Percentiles rank a stretch among this genome's conserved stretches.
Conservation (phyloP, 441 rosid species). For the Brassica hybrid region DNA sequence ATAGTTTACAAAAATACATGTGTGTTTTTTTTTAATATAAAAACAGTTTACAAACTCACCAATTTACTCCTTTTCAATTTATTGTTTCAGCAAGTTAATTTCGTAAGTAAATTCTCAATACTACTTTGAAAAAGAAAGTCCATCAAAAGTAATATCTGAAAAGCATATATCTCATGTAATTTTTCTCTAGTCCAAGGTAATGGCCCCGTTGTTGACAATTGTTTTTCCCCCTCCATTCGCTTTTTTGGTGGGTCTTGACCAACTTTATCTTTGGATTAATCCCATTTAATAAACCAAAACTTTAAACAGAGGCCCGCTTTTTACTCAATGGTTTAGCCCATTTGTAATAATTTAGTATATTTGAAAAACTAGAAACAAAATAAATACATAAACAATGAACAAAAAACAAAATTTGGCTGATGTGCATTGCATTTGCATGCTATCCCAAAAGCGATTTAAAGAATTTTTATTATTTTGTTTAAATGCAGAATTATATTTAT, state of each 20-base stretch:
- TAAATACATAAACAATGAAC: not conserved
- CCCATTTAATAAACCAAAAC: not conserved
- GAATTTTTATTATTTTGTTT: not conserved
- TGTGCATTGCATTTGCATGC: not conserved
- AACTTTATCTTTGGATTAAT: slow-evolving; percentile 3
- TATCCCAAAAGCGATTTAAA: not conserved
- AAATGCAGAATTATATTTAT: not conserved
- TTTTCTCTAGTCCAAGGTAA: not conserved
- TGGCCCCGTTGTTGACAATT: not conserved
- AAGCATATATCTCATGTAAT: not conserved
- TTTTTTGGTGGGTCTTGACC: slow-evolving; percentile 6
- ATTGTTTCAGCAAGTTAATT: not conserved
- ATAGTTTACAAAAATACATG: not conserved
- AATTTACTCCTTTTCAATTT: not conserved
- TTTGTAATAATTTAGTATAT: not conserved
- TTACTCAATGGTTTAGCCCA: slow-evolving; percentile 13
- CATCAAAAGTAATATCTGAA: not conserved
- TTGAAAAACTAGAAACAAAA: not conserved
- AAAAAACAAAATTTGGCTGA: not conserved
- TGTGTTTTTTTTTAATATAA: not conserved
- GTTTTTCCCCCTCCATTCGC: not conserved
- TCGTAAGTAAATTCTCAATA: not conserved
- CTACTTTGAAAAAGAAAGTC: not conserved
- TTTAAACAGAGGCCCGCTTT: not conserved
- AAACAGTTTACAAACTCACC: not conserved